phyloP scores from a whole-genome alignment of 2,329 filamentous ascomycete genomes.

The Plenodomus tracheiphilus region DNA sequence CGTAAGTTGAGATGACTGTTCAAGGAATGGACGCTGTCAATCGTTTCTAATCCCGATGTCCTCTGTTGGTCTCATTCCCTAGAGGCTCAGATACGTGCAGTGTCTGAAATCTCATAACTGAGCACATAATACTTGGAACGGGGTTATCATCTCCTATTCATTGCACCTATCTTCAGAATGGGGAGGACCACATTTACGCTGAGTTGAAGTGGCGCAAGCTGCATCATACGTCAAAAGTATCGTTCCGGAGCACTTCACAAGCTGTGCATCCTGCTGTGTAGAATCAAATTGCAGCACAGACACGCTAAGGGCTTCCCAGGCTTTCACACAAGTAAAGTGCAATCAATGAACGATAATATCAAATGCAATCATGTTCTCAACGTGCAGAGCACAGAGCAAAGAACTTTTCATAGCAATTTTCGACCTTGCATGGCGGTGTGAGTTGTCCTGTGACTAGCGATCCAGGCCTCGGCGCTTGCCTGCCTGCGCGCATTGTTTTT shows the following conservation, averaged over 20 bases:
- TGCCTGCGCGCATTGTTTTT: slow-evolving; percentile 25
- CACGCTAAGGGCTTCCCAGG: background rate
- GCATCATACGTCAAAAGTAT: background rate
- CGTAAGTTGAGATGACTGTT: background rate
- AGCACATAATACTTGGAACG: too few species aligned
- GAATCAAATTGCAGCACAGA: background rate
- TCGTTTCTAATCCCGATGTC: too few species aligned
- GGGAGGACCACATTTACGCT: background rate
- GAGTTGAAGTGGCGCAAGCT: background rate
- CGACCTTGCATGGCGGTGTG: background rate
- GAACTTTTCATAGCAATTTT: background rate
- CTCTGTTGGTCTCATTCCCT: too few species aligned
- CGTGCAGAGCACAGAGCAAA: background rate
- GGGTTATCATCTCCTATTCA: too few species aligned
- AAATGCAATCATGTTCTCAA: background rate
- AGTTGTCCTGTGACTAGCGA: background rate
- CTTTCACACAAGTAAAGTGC: too few species aligned
- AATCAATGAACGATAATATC: background rate
- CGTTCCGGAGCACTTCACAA: background rate
- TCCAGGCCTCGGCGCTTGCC: slow-evolving; percentile 19
- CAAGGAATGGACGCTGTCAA: too few species aligned
- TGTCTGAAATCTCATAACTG: too few species aligned
- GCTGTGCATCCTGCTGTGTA: background rate
- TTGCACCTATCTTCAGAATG: background rate
- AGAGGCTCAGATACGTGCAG: too few species aligned